Conservation (phyloP, 139 green algal genomes). For the Asterochloris sp. region DNA sequence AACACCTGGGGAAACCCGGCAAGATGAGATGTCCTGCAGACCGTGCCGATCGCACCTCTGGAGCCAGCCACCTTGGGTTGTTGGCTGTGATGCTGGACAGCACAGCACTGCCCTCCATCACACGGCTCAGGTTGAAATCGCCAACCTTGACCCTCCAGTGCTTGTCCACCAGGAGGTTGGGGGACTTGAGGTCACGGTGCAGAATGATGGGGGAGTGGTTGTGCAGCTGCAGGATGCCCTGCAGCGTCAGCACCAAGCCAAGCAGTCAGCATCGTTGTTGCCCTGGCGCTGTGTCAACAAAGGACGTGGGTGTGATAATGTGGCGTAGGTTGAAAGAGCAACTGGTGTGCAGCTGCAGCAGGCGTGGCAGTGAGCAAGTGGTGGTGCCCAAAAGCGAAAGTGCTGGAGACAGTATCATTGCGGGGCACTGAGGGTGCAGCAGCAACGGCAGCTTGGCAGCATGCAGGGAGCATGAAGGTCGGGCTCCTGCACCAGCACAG, state of each 20-base stretch:
- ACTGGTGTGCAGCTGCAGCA: too few species aligned
- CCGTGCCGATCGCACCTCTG: slow-evolving; percentile 33
- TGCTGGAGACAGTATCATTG: too few species aligned
- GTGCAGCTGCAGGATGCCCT: slow-evolving; percentile 48
- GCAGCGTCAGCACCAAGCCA: not conserved
- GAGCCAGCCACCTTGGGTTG: slow-evolving; percentile 48
- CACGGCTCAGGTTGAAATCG: slow-evolving; percentile 51
- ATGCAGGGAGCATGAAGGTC: too few species aligned
- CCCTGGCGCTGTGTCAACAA: too few species aligned
- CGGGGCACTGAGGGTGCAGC: too few species aligned
- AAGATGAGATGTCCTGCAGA: not conserved
- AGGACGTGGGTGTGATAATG: too few species aligned
- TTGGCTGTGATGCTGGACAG: slow-evolving; percentile 21
- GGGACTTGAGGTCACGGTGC: slow-evolving; percentile 50
- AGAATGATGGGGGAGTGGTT: slow-evolving; percentile 34
- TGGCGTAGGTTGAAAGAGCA: too few species aligned
- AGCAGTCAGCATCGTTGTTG: too few species aligned
- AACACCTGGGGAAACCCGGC: not conserved
- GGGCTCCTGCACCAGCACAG: too few species aligned
- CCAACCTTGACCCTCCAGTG: slow-evolving; percentile 49
- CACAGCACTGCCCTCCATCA: slow-evolving; percentile 5
- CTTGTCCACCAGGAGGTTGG: slow-evolving; percentile 55
- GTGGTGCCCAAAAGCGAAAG: too few species aligned
- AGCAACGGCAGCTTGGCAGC: too few species aligned
- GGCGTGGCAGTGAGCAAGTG: too few species aligned